Base-by-base conservation (phyloP, 257 asterid genomes). In the Penstemon davidsonii region DNA sequence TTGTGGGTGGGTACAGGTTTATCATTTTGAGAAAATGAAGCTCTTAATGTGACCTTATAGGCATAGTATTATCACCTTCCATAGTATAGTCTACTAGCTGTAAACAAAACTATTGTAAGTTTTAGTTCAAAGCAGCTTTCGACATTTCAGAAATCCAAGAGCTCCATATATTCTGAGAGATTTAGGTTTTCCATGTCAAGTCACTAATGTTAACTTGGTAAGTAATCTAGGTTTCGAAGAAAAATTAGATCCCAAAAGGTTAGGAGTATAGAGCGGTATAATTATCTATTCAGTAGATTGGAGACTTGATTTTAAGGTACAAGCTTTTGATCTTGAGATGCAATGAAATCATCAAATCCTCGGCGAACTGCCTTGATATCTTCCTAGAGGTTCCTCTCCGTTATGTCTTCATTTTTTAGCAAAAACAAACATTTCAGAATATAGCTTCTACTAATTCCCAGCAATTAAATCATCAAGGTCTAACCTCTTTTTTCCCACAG, bases 21-120 rank as follows among this genome's bases (percentile, higher is more conserved):
- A n/a, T 46, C 52, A 33, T 57, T 49, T 52, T 47, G 41, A 25
- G 36, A 66, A 61, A 49, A n/a, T 8, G 41, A 61, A 52, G 47
- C 49, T 59, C 62, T 59, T 52, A 51, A 15, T 11, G 50, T 54
- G 51, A 40, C 33, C 43, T 3, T 63, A 42, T 37, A 39, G 39
- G 33, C 69, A 56, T n/a, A 36, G 36, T 4, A 51, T 41, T 11
- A 62, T 33, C 33, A 2, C 33, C 33, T 25, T 59, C 36, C 52
- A 46, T 39, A 59, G 12, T 38, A n/a, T 5, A 59, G 49, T 55
- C n/a, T 12, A 7, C 39, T 54, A 54, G 37, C 37, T 25, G 25
- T 13, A 25, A 25, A 25, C 33, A 25, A 25, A 25, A 2, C 33
- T 25, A 25, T 25, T 25, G 33, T 25, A 25, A 25, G 33, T 3